Evolutionary conservation across 2,329 filamentous ascomycete genomes (phyloP).

Genomic region (Epichloe elymi): DNA sequence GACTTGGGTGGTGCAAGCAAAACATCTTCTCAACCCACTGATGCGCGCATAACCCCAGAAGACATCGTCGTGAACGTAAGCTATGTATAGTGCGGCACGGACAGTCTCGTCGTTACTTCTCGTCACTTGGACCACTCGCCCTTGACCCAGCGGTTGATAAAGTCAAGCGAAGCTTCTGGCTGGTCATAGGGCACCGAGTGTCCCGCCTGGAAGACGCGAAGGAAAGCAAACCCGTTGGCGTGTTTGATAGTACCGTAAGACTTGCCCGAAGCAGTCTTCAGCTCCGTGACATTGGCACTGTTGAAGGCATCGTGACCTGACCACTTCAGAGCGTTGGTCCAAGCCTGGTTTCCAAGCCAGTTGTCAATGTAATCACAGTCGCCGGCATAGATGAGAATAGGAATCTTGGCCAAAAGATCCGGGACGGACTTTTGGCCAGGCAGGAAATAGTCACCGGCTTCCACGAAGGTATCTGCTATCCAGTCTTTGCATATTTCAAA

Average conservation of each 20-base stretch:
- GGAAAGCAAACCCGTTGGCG: conserved; percentile 95
- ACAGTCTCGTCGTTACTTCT: background rate
- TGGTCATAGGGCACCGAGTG: conserved; percentile 99
- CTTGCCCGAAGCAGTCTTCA: conserved; percentile 41
- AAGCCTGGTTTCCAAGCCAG: conserved; percentile 96
- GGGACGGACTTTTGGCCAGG: conserved; percentile 87
- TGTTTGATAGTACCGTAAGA: conserved; percentile 68
- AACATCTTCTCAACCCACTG: no score
- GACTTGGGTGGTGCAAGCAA: no score
- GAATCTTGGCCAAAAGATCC: conserved; percentile 75
- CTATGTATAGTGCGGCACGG: background rate
- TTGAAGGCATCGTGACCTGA: conserved; percentile 71
- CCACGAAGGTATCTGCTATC: conserved; percentile 79
- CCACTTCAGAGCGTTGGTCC: conserved; percentile 92
- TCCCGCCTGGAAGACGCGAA: conserved; percentile 75
- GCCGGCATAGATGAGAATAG: conserved; percentile 86
- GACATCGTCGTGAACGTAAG: background rate
- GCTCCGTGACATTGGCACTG: conserved; percentile 54
- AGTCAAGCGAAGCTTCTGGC: conserved; percentile 77
- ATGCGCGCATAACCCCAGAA: no score
- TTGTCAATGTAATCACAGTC: conserved; percentile 89
- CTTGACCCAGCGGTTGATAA: conserved; percentile 86
- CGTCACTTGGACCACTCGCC: conserved; percentile 55
- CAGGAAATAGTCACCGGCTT: conserved; percentile 97
- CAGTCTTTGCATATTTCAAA: conserved; percentile 96